Evolutionary conservation across 805 yeast species (phyloP), one percentile per base, ranked within the genome.

Genomic region (Candida alai): DNA sequence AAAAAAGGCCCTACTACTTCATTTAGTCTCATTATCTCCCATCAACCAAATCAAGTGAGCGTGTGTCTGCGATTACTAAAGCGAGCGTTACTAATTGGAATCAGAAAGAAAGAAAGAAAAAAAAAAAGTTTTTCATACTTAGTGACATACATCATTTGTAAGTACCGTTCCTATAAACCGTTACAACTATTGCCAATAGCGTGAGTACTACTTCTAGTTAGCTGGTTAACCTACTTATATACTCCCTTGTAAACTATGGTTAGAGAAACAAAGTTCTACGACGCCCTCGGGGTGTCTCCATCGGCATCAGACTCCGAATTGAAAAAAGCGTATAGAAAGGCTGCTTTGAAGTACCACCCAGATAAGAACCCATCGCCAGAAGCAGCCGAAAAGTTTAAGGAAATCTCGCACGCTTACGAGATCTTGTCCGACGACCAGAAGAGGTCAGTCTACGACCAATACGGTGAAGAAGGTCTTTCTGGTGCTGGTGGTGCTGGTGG

Each of bases 301-400:
- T 70, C 69, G 34, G 90, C 90, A 19, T 59, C 75, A 19, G 90
- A 80, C 31, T 54, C 70, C 27, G 87, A 83, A 62, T 76, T 84
- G 57, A 84, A 83, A 60, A 84, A 84, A 53, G 90, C 89, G 19
- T 84, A 84, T 65, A 78, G 90, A 73, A 74, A 80, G 51, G 74
- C 84, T 27, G 94, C 94, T 13, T 70, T 84, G 52, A 84, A 80
- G 52, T 80, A 72, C 61, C 94, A 84, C 58, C 94, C 94, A 45
- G 94, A 84, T 65, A 84, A 84, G 67, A 79, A 79, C 52, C 79
- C 87, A 37, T 71, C 81, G 12, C 88, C 84, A 35, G 97, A 89
- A 60, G 96, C 95, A 11, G 93, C 94, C 34, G 97, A 90, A 56
- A 88, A 85, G 65, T 90, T 90, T 64, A 90, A 90, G 63, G 96